These are phyloP conservation scores for Proliferodiscus dingleyae DNA, from an alignment of 2,329 filamentous ascomycete genomes.

Conservation along the genomic window DNA sequence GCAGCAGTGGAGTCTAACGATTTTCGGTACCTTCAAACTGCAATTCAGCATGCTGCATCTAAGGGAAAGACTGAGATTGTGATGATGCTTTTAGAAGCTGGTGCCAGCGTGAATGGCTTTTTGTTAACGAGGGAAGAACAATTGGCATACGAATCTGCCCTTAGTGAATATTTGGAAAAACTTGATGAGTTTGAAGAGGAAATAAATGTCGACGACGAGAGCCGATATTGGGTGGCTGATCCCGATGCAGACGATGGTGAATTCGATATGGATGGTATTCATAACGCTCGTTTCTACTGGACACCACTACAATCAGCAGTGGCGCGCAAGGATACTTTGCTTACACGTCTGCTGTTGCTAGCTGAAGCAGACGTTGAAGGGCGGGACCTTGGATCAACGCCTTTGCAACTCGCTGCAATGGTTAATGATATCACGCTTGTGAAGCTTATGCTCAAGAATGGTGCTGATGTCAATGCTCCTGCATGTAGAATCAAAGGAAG, in stretches of 20 bases:
- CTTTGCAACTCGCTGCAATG: constrained; percentile 12
- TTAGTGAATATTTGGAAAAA: too few species aligned
- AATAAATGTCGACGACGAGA: too few species aligned
- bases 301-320: constrained; percentile 16
- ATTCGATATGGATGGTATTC: background rate
- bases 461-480: constrained; percentile 15
- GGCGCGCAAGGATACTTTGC: constrained; percentile 4
- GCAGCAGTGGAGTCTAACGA: background rate
- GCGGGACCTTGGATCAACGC: constrained; percentile 8
- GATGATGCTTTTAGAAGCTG: constrained; percentile 10
- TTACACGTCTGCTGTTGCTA: constrained; percentile 15
- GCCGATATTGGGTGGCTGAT: too few species aligned
- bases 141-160: too few species aligned
- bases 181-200: too few species aligned
- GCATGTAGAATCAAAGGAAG: background rate
- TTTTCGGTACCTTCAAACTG: constrained; percentile 5
- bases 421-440: constrained; percentile 11
- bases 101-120: constrained; percentile 13
- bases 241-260: background rate
- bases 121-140: background rate
- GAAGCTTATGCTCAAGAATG: constrained; percentile 18
- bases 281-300: background rate
- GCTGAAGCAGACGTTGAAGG: constrained; percentile 21
- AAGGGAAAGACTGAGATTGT: constrained; percentile 12
- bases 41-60: constrained; percentile 14